Evolutionary conservation across 345 rosid genomes (phyloP).

Genomic region (Bruguiera gymnorhiza): DNA sequence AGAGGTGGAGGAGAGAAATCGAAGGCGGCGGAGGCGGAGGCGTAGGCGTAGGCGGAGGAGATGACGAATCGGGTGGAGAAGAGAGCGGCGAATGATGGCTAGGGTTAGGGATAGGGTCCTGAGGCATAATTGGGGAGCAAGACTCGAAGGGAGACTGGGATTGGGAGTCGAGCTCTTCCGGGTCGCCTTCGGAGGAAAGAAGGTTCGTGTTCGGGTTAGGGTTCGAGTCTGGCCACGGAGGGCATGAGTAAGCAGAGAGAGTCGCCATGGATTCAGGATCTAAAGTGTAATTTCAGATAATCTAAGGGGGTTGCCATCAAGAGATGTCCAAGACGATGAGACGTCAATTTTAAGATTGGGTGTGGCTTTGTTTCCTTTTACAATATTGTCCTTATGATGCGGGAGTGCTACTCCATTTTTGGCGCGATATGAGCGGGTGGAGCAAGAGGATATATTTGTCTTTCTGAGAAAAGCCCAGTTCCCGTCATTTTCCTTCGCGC

Average conservation of each 20-base stretch:
- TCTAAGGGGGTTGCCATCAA: background rate
- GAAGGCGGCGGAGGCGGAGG: constrained; percentile 19
- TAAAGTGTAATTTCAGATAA: background rate
- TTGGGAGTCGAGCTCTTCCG: constrained; percentile 18
- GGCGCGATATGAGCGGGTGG: no score
- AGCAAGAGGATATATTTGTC: background rate
- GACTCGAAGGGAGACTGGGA: constrained; percentile 46
- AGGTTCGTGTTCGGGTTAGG: constrained; percentile 26
- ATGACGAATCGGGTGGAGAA: constrained; percentile 2
- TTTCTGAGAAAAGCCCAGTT: background rate
- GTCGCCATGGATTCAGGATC: constrained; percentile 51
- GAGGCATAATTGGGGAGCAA: constrained; percentile 43
- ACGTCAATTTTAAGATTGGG: no score
- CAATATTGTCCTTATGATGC: no score
- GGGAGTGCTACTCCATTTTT: background rate
- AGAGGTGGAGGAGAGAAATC: constrained; percentile 58
- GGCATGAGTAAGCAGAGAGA: constrained; percentile 55
- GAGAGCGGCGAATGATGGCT: constrained; percentile 21
- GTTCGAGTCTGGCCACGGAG: constrained; percentile 46
- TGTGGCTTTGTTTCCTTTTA: no score
- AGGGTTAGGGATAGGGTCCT: constrained; percentile 18
- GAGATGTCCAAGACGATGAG: background rate
- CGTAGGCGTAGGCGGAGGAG: constrained; percentile 21
- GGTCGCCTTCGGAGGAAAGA: constrained; percentile 14
- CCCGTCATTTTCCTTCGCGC: no score